Percentiles rank a stretch among this genome's conserved stretches.
Evolutionary conservation across 2,329 filamentous ascomycete species (phyloP).

Genomic region (Cladophialophora yegresii): DNA sequence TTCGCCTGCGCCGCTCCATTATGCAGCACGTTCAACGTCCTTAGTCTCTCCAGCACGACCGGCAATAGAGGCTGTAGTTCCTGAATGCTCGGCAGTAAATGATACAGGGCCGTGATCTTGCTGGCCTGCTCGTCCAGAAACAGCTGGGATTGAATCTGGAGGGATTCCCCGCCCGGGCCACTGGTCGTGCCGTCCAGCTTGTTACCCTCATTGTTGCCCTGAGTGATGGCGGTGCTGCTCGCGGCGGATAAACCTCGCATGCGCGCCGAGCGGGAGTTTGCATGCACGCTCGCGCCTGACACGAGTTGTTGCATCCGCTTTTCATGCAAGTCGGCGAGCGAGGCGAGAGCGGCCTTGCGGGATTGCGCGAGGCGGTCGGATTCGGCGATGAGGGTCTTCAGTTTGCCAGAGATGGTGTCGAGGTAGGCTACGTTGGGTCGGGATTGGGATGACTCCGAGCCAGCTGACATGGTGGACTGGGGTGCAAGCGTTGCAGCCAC

Average conservation of each 20-base stretch:
- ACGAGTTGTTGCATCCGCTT: conserved; percentile 43
- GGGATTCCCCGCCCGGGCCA: conserved; percentile 26
- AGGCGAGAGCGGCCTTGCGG: conserved; percentile 47
- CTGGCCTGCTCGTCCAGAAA: conserved; percentile 69
- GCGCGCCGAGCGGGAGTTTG: conserved; percentile 22
- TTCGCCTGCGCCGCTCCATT: conserved; percentile 80
- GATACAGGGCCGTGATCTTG: conserved; percentile 90
- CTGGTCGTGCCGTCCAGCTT: conserved; percentile 40
- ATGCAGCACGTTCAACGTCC: conserved; percentile 81
- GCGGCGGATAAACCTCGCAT: conserved; percentile 46
- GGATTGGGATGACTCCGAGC: conserved; percentile 11
- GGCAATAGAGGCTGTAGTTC: conserved; percentile 81
- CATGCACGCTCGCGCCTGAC: conserved; percentile 27
- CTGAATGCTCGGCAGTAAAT: conserved; percentile 84
- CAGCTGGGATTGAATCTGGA: conserved; percentile 38
- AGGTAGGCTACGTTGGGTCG: conserved; percentile 46
- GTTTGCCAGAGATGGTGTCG: conserved; percentile 47
- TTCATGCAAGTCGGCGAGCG: conserved; percentile 47
- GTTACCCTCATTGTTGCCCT: conserved; percentile 55
- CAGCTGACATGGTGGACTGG: conserved; percentile 34
- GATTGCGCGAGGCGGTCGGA: conserved; percentile 48
- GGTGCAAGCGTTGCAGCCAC: conserved; percentile 57
- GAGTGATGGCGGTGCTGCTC: conserved; percentile 33
- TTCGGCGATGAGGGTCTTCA: conserved; percentile 49
- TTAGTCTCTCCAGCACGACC: conserved; percentile 77